Evolutionary conservation across 306 rosid species (phyloP), one percentile per base, ranked within the genome.

Genomic region (Pterocarpus macrocarpus): DNA sequence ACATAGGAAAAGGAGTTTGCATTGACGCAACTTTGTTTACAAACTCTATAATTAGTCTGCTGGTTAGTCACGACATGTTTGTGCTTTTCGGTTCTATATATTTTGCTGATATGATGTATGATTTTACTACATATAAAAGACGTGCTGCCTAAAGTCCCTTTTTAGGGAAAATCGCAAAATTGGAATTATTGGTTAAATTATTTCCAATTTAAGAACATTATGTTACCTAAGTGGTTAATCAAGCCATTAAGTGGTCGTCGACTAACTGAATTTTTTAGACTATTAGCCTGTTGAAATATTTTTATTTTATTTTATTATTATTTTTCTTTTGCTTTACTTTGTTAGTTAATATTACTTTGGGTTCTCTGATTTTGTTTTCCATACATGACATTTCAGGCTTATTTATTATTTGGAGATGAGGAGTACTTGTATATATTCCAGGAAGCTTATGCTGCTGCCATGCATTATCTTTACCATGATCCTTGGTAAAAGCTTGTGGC

Each of bases 381-480:
- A 17, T 78, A 3, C 63, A 62, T 70, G 15, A 75, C 34, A 66
- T 88, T 86, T 83, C 91, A 95, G 99, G 99, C 99, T 52, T 90
- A 95, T 87, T 77, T 95, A 55, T 88, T 95, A 82, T 93, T 95
- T 89, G 97, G 99, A 83, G 95, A 95, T 69, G 99, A 95, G 81
- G 99, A 95, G 78, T 95, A 93, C 92, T 83, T 95, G 80, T 91
- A 90, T 89, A 91, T 95, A 83, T 95, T 95, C 82, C 95, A 91
- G 87, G 99, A 93, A 91, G 99, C 99, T 81, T 95, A 93, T 84
- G 89, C 94, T n/a, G 97, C 99, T 70, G 99, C 84, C 39, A 95
- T 95, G 97, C 97, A 83, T 66, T 87, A 93, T 86, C 97, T 95
- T 75, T 89, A 86, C 84, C 93, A 93, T 22, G 99, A 95, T 49